These are phyloP conservation scores for Pigoraptor vietnamica DNA, from an alignment of 78 protist genomes.

Conservation along the genomic window DNA sequence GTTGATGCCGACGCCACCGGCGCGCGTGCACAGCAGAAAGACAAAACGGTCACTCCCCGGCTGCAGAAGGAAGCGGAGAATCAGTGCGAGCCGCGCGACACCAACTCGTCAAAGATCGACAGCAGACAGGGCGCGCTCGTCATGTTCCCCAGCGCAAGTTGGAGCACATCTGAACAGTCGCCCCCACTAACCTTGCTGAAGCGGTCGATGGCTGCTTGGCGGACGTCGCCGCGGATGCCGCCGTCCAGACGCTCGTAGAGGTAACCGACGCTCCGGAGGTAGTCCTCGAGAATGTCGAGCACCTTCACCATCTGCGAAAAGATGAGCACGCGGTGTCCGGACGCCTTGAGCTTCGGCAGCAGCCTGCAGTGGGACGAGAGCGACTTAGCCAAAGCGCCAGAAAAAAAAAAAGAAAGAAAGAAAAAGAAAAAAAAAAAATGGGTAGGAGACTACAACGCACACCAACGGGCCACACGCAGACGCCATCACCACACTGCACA, in stretches of 20 bases:
- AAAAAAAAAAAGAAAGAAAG: background rate
- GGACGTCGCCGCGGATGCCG: conserved; percentile 51
- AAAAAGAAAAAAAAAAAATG: conserved; percentile 56
- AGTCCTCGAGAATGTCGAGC: conserved; percentile 88
- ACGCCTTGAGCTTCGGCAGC: conserved; percentile 63
- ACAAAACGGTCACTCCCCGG: conserved; percentile 66
- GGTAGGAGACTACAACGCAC: background rate
- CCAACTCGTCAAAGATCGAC: background rate
- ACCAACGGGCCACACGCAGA: background rate
- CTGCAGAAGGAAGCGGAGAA: conserved; percentile 25
- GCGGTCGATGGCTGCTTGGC: conserved; percentile 45
- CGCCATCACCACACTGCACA: background rate
- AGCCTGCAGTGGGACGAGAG: conserved; percentile 83
- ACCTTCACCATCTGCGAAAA: conserved; percentile 90
- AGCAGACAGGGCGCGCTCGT: background rate
- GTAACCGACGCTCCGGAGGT: conserved; percentile 46
- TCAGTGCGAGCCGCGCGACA: background rate
- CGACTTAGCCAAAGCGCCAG: background rate
- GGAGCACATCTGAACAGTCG: too few relatives aligned
- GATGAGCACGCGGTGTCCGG: conserved; percentile 80
- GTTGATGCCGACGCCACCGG: conserved; percentile 98
- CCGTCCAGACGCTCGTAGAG: conserved; percentile 85
- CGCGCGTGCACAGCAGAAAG: conserved; percentile 91
- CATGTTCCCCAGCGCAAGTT: too few relatives aligned
- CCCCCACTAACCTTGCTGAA: background rate